Base-by-base conservation (phyloP, 2,329 filamentous ascomycete species). In the Aspergillus chevalieri region DNA sequence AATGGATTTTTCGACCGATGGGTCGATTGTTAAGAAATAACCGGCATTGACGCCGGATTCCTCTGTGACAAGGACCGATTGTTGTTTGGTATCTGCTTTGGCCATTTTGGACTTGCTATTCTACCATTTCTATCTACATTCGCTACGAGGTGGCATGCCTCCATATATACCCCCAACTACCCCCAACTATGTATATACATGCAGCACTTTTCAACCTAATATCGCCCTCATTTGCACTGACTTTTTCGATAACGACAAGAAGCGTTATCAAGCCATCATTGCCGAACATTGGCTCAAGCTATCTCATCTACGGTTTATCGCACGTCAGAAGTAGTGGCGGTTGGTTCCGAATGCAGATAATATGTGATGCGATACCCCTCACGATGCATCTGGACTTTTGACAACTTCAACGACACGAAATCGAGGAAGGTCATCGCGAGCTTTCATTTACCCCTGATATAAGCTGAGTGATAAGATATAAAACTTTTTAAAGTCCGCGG, bases 61-160 rank as follows among this genome's bases (percentile, higher is more conserved):
- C 17, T 47, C 45, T 24, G 45, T 28, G 24, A 33, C 7, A 15
- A 33, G 41, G 8, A 67, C 51, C 4, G 54, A 46, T 5, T 45
- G 19, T 21, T 33, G 12, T 4, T 45, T 36, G 4, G 15, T 28
- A 22, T 45, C 22, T 8, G 43, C 43, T 46, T 48, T 45, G n/a
- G 22, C 6, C n/a, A 28, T 9, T 10, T 30, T 17, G n/a, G 6
- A 15, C n/a, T 17, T 17, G n/a, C 12, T 19, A 38, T 17, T 19
- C 17, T 36, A 14, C 3, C 3, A 6, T 15, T 38, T 38, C n/a
- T 15, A 38, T 38, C 17, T 38, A 19, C 6, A 38, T 38, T 17
- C n/a, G 6, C 2, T 2, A 8, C 2, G 5, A 15, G n/a, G 34
- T 38, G 34, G 34, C 17, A 19, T 21, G 6, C 17, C 42, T n/a